Conservation (phyloP, 345 rosid species). For the Syzygium jambos region DNA sequence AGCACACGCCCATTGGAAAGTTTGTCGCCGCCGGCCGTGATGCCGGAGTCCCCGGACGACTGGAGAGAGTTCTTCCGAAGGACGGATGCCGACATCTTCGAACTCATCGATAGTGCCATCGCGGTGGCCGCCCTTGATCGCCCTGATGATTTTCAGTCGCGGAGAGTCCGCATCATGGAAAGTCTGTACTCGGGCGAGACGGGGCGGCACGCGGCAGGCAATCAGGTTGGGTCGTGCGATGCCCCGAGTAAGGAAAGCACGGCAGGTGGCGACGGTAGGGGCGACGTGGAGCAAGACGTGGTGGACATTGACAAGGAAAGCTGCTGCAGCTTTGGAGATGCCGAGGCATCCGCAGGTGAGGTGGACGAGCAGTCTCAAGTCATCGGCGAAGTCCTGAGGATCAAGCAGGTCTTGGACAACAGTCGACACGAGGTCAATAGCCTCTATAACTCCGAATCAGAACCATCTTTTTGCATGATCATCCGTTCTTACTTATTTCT, state of each 20-base stretch:
- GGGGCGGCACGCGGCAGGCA: constrained; percentile 8
- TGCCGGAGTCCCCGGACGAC: constrained; percentile 24
- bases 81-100: constrained; percentile 55
- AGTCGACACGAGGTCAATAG: neutral
- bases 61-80: constrained; percentile 74
- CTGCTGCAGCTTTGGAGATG: constrained; percentile 46
- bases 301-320: constrained; percentile 21
- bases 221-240: neutral
- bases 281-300: constrained; percentile 11
- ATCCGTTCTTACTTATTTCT: neutral
- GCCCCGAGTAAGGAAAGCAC: constrained; percentile 42
- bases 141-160: constrained; percentile 45
- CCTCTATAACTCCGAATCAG: neutral
- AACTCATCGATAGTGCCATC: constrained; percentile 60
- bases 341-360: constrained; percentile 75
- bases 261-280: constrained; percentile 32
- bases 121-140: constrained; percentile 65
- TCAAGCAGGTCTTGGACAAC: constrained; percentile 16
- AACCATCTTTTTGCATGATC: neutral
- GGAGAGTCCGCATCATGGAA: constrained; percentile 67
- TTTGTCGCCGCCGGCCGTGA: neutral
- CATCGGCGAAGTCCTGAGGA: constrained; percentile 61
- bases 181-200: constrained; percentile 39
- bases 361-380: constrained; percentile 53
- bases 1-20: neutral